A percentile compares a stretch with the other conserved stretches of the same genome.
Conservation (phyloP, 2,329 filamentous ascomycete genomes). For the Metarhizium rileyi region DNA sequence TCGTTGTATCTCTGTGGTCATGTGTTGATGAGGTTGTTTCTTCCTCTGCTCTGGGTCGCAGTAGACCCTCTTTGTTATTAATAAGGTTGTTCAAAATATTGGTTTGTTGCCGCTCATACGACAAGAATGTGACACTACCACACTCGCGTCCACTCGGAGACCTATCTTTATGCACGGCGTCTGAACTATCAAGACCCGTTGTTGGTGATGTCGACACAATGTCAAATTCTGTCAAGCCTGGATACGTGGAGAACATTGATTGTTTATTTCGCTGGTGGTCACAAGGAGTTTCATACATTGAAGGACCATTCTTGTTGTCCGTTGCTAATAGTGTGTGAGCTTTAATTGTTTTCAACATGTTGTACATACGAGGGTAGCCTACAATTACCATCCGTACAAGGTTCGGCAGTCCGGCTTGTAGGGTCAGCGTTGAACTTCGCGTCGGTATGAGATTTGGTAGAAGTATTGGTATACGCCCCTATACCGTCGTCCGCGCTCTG, state of each 20-base stretch:
- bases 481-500: background rate
- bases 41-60: slow-evolving; percentile 8
- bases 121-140: slow-evolving; percentile 17
- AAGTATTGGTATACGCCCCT: background rate
- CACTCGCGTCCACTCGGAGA: slow-evolving; percentile 24
- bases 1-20: background rate
- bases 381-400: background rate
- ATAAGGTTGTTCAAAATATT: slow-evolving; percentile 28
- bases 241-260: slow-evolving; percentile 8
- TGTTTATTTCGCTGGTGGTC: background rate
- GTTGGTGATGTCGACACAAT: background rate
- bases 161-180: background rate
- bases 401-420: background rate
- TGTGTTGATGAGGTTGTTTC: background rate
- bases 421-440: background rate
- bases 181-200: slow-evolving; percentile 8
- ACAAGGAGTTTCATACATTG: slow-evolving; percentile 34
- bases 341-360: background rate
- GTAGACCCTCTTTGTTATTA: slow-evolving; percentile 15
- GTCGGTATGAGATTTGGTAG: slow-evolving; percentile 7
- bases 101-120: slow-evolving; percentile 32
- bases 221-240: slow-evolving; percentile 6
- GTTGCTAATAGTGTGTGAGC: background rate
- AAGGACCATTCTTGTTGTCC: slow-evolving; percentile 21
- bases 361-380: background rate